phyloP scores from a whole-genome alignment of 1,284 basidiomycete species.

The Salmacisia buchloeana region DNA sequence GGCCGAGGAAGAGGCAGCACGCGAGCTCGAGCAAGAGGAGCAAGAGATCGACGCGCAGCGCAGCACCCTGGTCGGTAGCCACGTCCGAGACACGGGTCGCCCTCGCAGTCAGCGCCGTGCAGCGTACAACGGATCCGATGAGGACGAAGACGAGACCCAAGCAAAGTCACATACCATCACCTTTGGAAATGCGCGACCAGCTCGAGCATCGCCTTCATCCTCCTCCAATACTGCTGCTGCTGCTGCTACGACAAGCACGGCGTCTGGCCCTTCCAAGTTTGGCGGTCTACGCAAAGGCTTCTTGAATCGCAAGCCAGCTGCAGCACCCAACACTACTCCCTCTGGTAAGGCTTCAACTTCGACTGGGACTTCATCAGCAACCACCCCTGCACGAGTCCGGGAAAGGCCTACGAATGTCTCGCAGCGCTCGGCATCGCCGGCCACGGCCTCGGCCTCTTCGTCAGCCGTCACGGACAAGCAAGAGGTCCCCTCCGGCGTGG shows the following conservation, averaged over 20 bases:
- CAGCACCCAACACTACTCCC: background rate
- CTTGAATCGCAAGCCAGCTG: background rate
- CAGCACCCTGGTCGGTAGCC: no score
- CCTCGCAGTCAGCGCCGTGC: slow-evolving; percentile 12
- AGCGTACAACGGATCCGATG: no score
- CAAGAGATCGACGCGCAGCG: background rate
- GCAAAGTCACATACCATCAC: no score
- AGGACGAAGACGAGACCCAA: no score
- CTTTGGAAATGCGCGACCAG: no score
- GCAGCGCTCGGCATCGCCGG: no score
- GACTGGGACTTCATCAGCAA: no score
- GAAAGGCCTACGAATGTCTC: no score
- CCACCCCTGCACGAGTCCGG: background rate
- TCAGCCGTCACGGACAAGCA: no score
- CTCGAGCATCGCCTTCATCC: background rate
- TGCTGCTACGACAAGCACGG: no score
- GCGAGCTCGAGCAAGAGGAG: slow-evolving; percentile 20
- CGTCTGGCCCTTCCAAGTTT: background rate
- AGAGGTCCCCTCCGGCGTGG: no score
- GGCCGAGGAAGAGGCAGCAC: slow-evolving; percentile 29
- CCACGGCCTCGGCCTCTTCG: no score
- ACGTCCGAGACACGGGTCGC: slow-evolving; percentile 5
- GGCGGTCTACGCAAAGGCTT: background rate
- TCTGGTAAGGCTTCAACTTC: background rate
- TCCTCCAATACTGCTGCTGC: background rate